A percentile compares a stretch with the other conserved stretches of the same genome.
Evolutionary conservation across 2,329 filamentous ascomycete species (phyloP).

Genomic region (Pyrenochaeta sp.): DNA sequence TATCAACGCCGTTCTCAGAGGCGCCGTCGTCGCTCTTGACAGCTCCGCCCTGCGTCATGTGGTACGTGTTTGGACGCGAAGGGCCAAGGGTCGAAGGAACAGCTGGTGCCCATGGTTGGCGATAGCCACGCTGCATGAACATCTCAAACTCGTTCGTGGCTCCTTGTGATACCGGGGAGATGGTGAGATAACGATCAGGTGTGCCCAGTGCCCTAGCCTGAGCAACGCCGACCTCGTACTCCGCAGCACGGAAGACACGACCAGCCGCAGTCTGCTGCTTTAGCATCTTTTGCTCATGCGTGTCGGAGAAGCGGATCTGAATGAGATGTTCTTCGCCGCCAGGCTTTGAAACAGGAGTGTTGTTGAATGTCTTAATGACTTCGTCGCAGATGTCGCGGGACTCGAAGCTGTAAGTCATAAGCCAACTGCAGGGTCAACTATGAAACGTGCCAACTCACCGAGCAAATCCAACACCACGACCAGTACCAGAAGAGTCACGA

Average conservation of each 20-base stretch:
- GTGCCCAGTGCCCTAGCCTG: conserved; percentile 47
- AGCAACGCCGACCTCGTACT: conserved; percentile 69
- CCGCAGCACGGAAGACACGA: conserved; percentile 93
- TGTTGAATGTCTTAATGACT: conserved; percentile 87
- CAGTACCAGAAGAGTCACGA: conserved; percentile 88
- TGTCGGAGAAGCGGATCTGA: conserved; percentile 96
- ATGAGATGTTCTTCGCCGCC: conserved; percentile 79
- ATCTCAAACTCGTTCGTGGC: conserved; percentile 50
- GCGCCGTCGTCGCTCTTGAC: conserved; percentile 40
- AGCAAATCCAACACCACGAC: conserved; percentile 96
- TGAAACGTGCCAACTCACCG: conserved; percentile 66
- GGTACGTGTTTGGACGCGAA: conserved; percentile 39
- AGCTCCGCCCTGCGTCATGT: conserved; percentile 33
- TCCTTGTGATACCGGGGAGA: conserved; percentile 44
- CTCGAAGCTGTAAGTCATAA: conserved; percentile 76
- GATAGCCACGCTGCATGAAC: conserved; percentile 47
- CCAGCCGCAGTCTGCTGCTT: conserved; percentile 96
- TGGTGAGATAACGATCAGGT: conserved; percentile 45
- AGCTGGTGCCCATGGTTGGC: conserved; percentile 46
- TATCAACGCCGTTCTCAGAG: conserved; percentile 40
- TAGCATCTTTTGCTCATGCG: conserved; percentile 92
- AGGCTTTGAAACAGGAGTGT: conserved; percentile 64
- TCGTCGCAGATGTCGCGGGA: conserved; percentile 87
- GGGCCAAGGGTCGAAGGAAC: conserved; percentile 46
- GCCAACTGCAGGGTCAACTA: neutral